Evolutionary conservation across 768 basidiomycete genomes (phyloP).

Genomic region (Hypholoma sublateritium): DNA sequence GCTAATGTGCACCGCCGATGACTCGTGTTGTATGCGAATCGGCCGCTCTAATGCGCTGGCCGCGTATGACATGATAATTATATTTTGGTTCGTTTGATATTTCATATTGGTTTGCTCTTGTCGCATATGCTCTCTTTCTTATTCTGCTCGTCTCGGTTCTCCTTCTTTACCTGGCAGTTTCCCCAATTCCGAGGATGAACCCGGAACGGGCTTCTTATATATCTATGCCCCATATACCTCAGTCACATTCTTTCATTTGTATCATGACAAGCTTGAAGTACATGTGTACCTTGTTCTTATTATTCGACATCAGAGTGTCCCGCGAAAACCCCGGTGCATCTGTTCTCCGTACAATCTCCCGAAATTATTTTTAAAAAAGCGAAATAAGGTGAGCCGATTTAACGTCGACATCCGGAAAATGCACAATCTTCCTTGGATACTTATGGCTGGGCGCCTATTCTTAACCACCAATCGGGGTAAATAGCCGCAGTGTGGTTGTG

Average conservation of each 20-base stretch:
- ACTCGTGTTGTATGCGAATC: no score
- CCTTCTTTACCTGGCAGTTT: not conserved
- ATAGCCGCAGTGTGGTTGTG: not conserved
- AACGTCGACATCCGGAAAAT: not conserved
- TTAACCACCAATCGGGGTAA: slow-evolving; percentile 1
- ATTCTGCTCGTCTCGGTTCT: not conserved
- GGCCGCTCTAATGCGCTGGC: slow-evolving; percentile 6
- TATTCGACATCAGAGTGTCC: no score
- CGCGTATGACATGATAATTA: slow-evolving; percentile 7
- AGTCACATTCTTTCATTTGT: not conserved
- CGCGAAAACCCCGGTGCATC: no score
- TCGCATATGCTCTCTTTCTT: not conserved
- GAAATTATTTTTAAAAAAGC: no score
- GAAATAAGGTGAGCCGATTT: no score
- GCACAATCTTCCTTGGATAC: not conserved
- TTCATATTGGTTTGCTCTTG: not conserved
- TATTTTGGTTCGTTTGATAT: not conserved
- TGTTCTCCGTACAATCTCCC: no score
- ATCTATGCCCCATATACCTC: slow-evolving; percentile 9
- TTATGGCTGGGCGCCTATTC: slow-evolving; percentile 4
- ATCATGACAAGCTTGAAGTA: not conserved
- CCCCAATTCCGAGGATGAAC: slow-evolving; percentile 1
- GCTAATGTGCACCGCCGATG: not conserved
- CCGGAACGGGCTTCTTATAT: not conserved
- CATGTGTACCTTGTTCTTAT: no score